Evolutionary conservation across 768 basidiomycete genomes (phyloP), one percentile per base, ranked within the genome.

Genomic region (Pisolithus marmoratus): DNA sequence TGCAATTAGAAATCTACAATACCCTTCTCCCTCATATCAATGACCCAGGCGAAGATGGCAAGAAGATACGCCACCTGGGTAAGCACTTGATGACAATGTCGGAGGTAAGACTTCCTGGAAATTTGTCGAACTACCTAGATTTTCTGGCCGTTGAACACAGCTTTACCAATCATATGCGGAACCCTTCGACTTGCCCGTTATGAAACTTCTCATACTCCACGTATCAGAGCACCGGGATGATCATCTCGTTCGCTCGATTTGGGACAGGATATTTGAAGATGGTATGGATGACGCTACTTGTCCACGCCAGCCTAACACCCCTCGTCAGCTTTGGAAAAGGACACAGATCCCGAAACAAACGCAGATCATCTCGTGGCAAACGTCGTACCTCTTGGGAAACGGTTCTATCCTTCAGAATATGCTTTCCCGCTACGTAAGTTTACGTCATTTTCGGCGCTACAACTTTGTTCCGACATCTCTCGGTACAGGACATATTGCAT

Each of bases 161-260:
- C 77, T 98, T 43, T 98, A 90, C 63, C 84, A 87, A 71, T 75
- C 82, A 43, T 98, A 90, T 63, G 94, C 93, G 5, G 77, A 90
- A 46, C 87, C 93, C 5, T 90, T 94, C 59, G 84, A 91, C 58
- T 75, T 96, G 14, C 82, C 87, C 5, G 75, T 84, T 37, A 83
- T 91, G 66, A 91, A 93, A 63, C 76, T 99, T 6, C 77, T 96
- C 24, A 94, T 95, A 63, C 76, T 97, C 50, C 88, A 96, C 64
- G 88, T 95, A 7, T 94, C 95, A 8, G 93, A 94, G 64, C 92
- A 95, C 64, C 83, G 84, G 4, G 92, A 98, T 57, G 85, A 90
- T 52, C 79, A 76, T 43, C 71, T 95, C 31, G 84, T 92, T 17
- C 78, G 82, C 50, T 83, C 87, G 4, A 92, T 94, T 15, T 98